phyloP scores from a whole-genome alignment of 345 rosid genomes.

The Acer saccharum region DNA sequence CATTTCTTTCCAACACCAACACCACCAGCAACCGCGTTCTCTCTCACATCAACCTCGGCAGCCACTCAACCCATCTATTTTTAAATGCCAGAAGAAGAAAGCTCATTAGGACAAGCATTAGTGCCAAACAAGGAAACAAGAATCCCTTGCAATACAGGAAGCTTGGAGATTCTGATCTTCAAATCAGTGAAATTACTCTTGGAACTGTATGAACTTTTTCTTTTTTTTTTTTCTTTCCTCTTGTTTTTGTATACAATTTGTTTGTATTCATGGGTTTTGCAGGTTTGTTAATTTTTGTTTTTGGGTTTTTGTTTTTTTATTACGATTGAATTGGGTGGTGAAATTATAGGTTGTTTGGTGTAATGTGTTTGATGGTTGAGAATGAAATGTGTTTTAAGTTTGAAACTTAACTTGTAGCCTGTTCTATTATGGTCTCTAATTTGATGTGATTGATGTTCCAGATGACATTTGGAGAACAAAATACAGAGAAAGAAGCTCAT shows the following conservation, averaged over 20 bases:
- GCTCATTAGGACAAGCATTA: constrained; percentile 20
- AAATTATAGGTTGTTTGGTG: background rate
- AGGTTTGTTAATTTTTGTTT: background rate
- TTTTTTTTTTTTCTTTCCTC: too few species aligned
- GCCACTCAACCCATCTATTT: constrained; percentile 1
- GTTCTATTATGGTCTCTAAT: background rate
- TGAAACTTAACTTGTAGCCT: background rate
- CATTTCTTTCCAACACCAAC: constrained; percentile 16
- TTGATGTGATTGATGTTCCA: constrained; percentile 29
- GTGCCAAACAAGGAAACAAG: constrained; percentile 44
- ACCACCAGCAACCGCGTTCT: background rate
- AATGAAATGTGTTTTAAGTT: background rate
- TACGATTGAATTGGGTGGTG: background rate
- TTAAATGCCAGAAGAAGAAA: constrained; percentile 26
- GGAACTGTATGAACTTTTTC: constrained; percentile 59
- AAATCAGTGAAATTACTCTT: constrained; percentile 67
- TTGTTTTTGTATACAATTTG: background rate
- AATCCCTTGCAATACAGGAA: constrained; percentile 64
- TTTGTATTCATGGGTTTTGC: background rate
- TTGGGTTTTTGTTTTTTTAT: background rate
- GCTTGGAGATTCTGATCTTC: constrained; percentile 84
- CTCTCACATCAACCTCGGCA: constrained; percentile 1
- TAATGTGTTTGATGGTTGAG: background rate
- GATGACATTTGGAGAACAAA: constrained; percentile 96
- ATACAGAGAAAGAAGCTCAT: constrained; percentile 87